phyloP scores from a whole-genome alignment of 2,329 filamentous ascomycete species.

The Ceratocystis alfenasii region DNA sequence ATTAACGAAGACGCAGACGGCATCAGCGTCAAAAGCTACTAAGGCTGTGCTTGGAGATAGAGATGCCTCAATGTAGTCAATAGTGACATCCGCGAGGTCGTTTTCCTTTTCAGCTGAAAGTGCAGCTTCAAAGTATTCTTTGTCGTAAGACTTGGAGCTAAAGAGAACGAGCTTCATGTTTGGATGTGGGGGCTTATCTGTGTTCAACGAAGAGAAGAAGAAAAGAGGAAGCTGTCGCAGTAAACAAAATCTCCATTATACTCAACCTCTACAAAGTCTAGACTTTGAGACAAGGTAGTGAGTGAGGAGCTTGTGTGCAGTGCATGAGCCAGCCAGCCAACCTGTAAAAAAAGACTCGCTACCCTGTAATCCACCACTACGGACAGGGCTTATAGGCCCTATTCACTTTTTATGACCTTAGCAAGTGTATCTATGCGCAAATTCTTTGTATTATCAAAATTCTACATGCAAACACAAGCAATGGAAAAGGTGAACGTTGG shows the following conservation, averaged over 20 bases:
- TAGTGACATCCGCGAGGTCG: slow-evolving; percentile 33
- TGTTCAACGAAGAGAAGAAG: neutral
- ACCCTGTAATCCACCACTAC: neutral
- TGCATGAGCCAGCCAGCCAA: slow-evolving; percentile 2
- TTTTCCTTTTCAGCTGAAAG: slow-evolving; percentile 29
- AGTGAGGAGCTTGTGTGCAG: neutral
- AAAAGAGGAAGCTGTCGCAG: neutral
- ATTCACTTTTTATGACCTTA: neutral
- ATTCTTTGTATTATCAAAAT: neutral
- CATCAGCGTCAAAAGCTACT: slow-evolving; percentile 41
- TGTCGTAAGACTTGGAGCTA: slow-evolving; percentile 53
- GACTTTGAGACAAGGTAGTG: too few species aligned
- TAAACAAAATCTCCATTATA: too few species aligned
- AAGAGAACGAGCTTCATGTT: slow-evolving; percentile 50
- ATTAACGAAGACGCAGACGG: slow-evolving; percentile 59
- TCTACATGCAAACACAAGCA: neutral
- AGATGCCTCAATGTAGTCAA: slow-evolving; percentile 47
- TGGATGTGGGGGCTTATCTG: neutral
- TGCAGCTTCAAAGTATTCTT: slow-evolving; percentile 39
- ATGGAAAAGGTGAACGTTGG: neutral
- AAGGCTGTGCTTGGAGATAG: slow-evolving; percentile 44
- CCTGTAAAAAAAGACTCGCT: neutral
- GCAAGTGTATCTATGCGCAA: neutral
- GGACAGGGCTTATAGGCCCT: neutral
- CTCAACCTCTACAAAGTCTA: too few species aligned